Evolutionary conservation across 2,329 filamentous ascomycete species (phyloP).

Genomic region (Aspergillus ustus): DNA sequence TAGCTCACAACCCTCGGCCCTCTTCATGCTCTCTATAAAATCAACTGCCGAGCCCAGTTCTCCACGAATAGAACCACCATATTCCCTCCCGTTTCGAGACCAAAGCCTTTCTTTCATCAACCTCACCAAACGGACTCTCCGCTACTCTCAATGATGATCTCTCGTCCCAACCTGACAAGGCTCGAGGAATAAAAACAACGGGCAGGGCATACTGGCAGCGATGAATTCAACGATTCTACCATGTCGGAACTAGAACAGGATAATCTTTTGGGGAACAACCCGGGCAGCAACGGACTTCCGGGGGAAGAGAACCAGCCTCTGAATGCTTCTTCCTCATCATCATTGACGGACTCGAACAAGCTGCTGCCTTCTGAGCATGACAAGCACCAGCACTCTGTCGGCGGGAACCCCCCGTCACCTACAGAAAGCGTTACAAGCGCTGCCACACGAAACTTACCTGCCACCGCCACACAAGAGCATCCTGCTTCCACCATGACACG

Average conservation of each 20-base stretch:
- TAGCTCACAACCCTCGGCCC: constrained; percentile 1
- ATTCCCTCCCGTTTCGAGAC: constrained; percentile 49
- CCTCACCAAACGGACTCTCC: constrained; percentile 32
- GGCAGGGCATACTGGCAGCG: constrained; percentile 19
- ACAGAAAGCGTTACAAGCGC: neutral
- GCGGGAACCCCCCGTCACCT: neutral
- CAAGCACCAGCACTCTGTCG: neutral
- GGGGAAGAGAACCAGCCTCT: constrained; percentile 28
- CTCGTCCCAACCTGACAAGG: constrained; percentile 28
- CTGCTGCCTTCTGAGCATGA: constrained; percentile 11
- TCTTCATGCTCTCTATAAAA: neutral
- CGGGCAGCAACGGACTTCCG: constrained; percentile 25
- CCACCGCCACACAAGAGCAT: neutral
- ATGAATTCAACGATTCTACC: constrained; percentile 16
- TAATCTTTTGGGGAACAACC: constrained; percentile 12
- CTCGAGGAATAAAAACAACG: constrained; percentile 27
- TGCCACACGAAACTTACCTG: neutral
- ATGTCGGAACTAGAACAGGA: constrained; percentile 20
- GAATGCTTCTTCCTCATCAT: constrained; percentile 19
- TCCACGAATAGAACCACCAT: constrained; percentile 51
- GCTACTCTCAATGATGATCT: constrained; percentile 30
- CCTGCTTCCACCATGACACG: neutral
- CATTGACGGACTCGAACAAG: constrained; percentile 21
- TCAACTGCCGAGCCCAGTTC: neutral
- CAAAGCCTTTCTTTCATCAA: constrained; percentile 47